A percentile compares a stretch with the other conserved stretches of the same genome.
Conservation (phyloP, 139 green algal species). For the Yamagishiella unicocca region DNA sequence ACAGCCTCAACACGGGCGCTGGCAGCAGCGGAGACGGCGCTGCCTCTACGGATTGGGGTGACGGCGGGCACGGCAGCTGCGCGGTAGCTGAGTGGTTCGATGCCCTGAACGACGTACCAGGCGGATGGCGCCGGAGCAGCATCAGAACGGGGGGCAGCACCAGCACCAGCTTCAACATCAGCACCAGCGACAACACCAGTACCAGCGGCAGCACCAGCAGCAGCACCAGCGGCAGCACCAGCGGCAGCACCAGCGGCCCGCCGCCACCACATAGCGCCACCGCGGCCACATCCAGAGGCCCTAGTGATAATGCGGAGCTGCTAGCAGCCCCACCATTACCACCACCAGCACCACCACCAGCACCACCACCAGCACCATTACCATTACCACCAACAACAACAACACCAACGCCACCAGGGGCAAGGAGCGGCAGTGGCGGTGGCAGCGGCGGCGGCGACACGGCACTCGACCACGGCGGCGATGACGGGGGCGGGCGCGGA, state of each 20-base stretch:
- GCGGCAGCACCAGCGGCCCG: background rate
- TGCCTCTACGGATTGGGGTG: background rate
- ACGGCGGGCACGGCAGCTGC: slow-evolving; percentile 18
- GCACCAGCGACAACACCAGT: background rate
- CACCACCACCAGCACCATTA: background rate
- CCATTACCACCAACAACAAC: background rate
- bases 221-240: background rate
- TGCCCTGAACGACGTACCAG: background rate
- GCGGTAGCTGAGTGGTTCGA: slow-evolving; percentile 23
- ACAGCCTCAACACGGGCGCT: background rate
- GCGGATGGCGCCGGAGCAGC: too few relatives aligned
- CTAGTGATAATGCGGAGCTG: too few relatives aligned
- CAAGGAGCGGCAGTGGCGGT: background rate
- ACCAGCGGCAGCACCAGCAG: background rate
- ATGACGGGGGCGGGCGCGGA: background rate
- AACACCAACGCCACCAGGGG: background rate
- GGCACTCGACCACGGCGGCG: background rate
- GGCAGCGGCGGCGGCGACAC: background rate
- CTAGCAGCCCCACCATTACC: background rate
- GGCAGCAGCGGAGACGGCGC: background rate
- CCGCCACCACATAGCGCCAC: too few relatives aligned
- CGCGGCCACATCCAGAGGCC: too few relatives aligned
- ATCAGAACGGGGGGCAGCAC: too few relatives aligned
- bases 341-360: background rate
- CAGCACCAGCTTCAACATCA: too few relatives aligned